Evolutionary conservation across 192 early-diverging fungal genomes (phyloP), one percentile per base, ranked within the genome.

Genomic region (Linnemannia elongata): DNA sequence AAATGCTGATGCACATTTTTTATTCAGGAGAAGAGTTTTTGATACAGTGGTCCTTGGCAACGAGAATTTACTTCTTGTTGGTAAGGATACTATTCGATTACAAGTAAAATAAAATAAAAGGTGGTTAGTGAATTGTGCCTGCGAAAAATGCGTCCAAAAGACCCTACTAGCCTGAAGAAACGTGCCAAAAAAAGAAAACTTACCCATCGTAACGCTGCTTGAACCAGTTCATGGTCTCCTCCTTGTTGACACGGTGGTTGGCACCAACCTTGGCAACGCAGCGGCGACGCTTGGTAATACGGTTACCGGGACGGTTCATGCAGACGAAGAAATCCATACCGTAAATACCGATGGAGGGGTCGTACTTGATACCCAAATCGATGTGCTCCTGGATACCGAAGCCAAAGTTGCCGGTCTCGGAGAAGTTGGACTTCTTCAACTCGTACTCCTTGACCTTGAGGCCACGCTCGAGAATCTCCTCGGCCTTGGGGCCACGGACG

Each of bases 341-440:
- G 83, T 89, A 86, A 81, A 90, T 89, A 90, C 89, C 98, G 83
- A 99, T 98, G 89, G 95, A 94, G 79, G 98, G 97, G 91, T 99
- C 98, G 93, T 99, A 99, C 95, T 99, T 99, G 94, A 99, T 99
- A 90, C 97, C 98, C 91, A 99, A 94, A 94, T 99, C 99, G 86
- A 99, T 99, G 95, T 99, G 99, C 93, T 99, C 99, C 89, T 99
- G 96, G 93, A 99, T 97, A 97, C 99, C 99, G 92, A 99, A 99
- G 88, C 99, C 99, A 88, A 99, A 99, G 97, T 99, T 99, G 76
- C 99, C 99, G 77, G 97, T 99, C 70, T 90, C 93, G 47, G 97
- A 98, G 93, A 99, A 99, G 97, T 99, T 99, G 90, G 93, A 89
- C 71, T 92, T 92, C 90, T 94, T 94, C 55, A 99, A 92, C 92